These are phyloP conservation scores for Prunus fruticosa DNA, from an alignment of 306 rosid genomes.

Conservation along the genomic window DNA sequence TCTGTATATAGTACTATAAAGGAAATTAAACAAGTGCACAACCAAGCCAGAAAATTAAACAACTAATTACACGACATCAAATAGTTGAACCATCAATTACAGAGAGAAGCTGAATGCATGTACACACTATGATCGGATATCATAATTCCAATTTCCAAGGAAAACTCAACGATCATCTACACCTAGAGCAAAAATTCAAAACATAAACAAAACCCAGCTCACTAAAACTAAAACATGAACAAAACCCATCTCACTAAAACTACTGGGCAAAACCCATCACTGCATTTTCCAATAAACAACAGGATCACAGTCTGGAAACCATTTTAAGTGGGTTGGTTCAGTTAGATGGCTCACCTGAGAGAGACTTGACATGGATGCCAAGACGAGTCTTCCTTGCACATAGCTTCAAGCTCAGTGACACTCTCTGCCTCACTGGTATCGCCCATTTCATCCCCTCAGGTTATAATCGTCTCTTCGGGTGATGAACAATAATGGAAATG, in stretches of 20 bases:
- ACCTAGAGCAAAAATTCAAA: neutral
- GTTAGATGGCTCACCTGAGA: conserved; percentile 8
- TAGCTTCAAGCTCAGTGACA: conserved; percentile 12
- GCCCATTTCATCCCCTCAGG: conserved; percentile 6
- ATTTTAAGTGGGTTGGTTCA: neutral
- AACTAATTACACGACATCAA: no score
- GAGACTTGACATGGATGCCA: conserved; percentile 22
- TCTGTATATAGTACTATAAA: no score
- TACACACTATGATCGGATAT: neutral
- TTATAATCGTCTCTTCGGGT: neutral
- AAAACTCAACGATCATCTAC: neutral
- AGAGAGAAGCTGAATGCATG: no score
- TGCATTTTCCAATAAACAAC: neutral
- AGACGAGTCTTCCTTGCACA: conserved; percentile 20
- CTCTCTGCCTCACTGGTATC: neutral
- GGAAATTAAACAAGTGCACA: no score
- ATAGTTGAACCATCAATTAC: no score
- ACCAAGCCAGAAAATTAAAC: no score
- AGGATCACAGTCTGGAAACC: neutral
- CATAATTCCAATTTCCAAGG: neutral
- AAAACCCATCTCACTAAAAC: neutral
- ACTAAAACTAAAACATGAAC: neutral
- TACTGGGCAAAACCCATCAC: neutral
- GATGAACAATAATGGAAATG: neutral
- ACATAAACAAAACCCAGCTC: neutral